A percentile compares a stretch with the other conserved stretches of the same genome.
These are phyloP conservation scores for Solanum chacoense DNA, from an alignment of 305 asterid genomes.

Conservation along the genomic window DNA sequence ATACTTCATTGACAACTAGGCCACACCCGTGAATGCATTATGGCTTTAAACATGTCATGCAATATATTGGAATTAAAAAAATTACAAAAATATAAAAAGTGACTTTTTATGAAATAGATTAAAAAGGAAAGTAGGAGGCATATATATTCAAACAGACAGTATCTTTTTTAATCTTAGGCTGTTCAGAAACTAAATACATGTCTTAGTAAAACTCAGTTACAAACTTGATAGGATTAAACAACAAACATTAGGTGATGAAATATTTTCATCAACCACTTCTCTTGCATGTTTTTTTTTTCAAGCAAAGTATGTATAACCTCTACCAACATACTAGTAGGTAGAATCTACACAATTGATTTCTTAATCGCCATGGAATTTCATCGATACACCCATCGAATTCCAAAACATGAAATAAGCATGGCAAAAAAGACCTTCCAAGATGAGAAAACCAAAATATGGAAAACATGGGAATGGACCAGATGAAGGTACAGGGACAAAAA, in stretches of 20 bases:
- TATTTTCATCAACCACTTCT: background rate
- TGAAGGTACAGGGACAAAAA: conserved; percentile 9
- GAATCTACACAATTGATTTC: background rate
- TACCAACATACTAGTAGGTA: background rate
- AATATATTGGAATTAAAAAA: background rate
- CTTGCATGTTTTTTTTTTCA: background rate
- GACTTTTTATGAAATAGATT: background rate
- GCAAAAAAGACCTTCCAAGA: background rate
- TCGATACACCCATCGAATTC: background rate
- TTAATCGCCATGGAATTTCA: background rate
- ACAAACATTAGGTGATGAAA: background rate
- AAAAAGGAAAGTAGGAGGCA: background rate
- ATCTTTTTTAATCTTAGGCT: background rate
- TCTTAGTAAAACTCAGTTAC: background rate
- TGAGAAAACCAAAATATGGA: background rate
- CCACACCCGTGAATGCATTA: background rate
- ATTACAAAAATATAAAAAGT: background rate
- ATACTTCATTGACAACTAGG: background rate
- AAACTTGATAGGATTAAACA: background rate
- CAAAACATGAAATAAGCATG: background rate
- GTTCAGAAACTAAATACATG: background rate
- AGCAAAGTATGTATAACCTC: background rate
- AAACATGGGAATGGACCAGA: background rate
- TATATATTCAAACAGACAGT: background rate
- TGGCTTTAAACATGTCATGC: background rate